Evolutionary conservation across 129 eudicot species (phyloP).

Genomic region (Saposhnikovia divaricata): DNA sequence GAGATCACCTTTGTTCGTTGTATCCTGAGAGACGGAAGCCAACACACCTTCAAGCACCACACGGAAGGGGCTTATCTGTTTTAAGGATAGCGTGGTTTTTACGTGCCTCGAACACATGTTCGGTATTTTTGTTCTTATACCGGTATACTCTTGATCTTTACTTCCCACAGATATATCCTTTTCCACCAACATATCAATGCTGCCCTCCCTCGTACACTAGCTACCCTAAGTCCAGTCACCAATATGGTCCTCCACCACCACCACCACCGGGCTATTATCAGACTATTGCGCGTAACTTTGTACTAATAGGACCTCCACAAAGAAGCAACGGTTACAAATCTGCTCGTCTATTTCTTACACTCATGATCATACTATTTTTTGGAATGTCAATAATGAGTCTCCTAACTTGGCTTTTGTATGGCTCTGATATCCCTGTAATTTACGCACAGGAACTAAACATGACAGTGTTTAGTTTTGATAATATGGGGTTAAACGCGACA

Average conservation of each 20-base stretch:
- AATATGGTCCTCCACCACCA: neutral
- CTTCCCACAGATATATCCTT: neutral
- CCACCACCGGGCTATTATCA: neutral
- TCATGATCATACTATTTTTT: neutral
- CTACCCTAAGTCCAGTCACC: neutral
- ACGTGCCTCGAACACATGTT: no score
- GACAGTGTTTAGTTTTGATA: neutral
- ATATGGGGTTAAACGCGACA: neutral
- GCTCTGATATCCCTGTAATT: slow-evolving; percentile 12
- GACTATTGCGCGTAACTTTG: neutral
- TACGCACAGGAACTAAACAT: neutral
- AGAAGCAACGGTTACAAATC: slow-evolving; percentile 11
- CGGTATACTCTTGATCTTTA: no score
- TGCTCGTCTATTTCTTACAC: neutral
- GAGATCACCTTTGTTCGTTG: no score
- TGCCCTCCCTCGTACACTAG: neutral
- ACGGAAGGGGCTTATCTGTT: no score
- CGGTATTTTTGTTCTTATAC: no score
- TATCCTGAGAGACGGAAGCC: no score
- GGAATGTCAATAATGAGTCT: neutral
- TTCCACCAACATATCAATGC: slow-evolving; percentile 3
- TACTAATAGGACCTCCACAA: slow-evolving; percentile 1
- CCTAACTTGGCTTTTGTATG: slow-evolving; percentile 16
- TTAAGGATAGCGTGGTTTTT: no score
- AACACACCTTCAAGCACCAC: no score